Base-by-base conservation (phyloP, 2,329 filamentous ascomycete genomes). In the Exophiala viscosa region DNA sequence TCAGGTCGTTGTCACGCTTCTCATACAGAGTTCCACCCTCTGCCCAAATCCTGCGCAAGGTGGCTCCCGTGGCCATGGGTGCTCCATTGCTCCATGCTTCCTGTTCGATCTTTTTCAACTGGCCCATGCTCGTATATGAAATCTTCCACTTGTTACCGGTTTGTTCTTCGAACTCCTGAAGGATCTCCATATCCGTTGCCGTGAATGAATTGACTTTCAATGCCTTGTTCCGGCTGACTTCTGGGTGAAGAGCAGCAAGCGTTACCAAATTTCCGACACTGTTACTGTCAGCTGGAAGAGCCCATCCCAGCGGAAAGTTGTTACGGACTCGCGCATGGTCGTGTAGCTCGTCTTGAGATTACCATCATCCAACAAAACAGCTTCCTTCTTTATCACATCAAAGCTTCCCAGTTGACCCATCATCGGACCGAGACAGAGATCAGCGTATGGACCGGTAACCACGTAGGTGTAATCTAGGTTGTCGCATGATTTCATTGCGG, bases 171-270 rank as follows among this genome's bases (percentile, higher is more conserved):
- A 84, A 86, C 63, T 86, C 84, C 8, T 73, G 72, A 14, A 87
- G 65, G n/a, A 88, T 82, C 18, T 81, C 69, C 5, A 78, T 74
- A 0, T 83, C 79, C 0, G 82, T 87, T 1, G 79, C 76, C 0
- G 84, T 83, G 59, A 88, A 89, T 0, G 85, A 88, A 62, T 88
- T 85, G 3, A 89, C 82, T 54, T 80, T 84, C 35, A 89, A 69
- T 0, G 79, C 77, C 50, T 78, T 77, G 58, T 80, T 80, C 31
- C 73, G 73, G 1, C 79, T 73, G 3, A 67, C 72, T 10, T 77
- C 69, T 1, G 83, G 80, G 52, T 84, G 78, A 8, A 72, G 74
- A 9, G 88, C 72, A 1, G 84, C 77, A 0, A 80, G 80, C 1
- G 82, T 79, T 1, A 88, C 76, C n/a, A 86, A 75, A 45, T 79